Base-by-base conservation (phyloP, 192 early-diverging fungal species). In the Coemansia sp. region DNA sequence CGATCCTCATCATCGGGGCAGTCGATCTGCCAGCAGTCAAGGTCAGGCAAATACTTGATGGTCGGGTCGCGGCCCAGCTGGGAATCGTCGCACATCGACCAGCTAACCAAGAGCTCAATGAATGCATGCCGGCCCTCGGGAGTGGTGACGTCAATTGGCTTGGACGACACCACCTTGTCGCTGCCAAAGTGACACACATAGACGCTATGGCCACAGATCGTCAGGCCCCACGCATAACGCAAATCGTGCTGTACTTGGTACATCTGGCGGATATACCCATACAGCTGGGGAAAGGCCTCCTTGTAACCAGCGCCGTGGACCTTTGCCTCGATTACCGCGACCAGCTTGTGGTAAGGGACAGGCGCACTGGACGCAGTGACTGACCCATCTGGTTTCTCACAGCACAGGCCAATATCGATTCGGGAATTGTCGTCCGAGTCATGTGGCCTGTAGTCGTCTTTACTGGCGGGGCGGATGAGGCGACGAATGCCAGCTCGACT, bases 151-250 rank as follows among this genome's bases (percentile, higher is more conserved):
- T 48, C 31, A 20, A 42, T 59, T 7, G 45, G 14, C 0, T 28
- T 25, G 0, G 69, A 60, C 23, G 21, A 28, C 0, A 50, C 13
- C 3, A 34, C 56, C 13, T 1, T 13, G 43, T 58, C 61, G 4
- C 18, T 55, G 13, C 45, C 21, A 25, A 70, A 21, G 31, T 63
- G 41, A 4, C 36, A 60, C 1, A 33, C 53, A 11, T 34, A 10
- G 11, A 61, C 33, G 0, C 55, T 31, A 4, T 36, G 13, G 16
- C 35, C 48, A 11, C 69, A 71, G 25, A 65, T 34, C 2, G 50
- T 38, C 3, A 66, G 6, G 0, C 64, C 70, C 70, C 70, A 72
- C 2, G 60, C 56, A 35, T 35, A 72, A 31, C 64, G 53, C 6
- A 64, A 37, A n/a, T 66, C 13, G 10, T n/a, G 35, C 35, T 72